Base-by-base conservation (phyloP, 2,329 filamentous ascomycete genomes). In the Penicillium sp. region DNA sequence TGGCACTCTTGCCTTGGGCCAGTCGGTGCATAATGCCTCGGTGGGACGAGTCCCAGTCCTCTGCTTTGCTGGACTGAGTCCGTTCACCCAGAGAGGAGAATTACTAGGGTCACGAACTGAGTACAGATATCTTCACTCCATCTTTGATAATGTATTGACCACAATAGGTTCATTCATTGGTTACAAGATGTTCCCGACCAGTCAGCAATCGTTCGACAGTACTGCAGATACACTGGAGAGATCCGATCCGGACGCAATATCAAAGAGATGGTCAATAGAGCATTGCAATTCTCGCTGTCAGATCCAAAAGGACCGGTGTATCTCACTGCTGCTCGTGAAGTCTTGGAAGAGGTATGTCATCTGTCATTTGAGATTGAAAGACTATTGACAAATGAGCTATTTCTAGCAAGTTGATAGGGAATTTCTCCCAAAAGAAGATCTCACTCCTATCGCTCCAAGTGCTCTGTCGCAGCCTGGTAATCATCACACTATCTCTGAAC, bases 181-280 rank as follows among this genome's bases (percentile, higher is more conserved):
- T 79, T 87, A 15, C 84, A 89, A 55, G 82, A 89, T 59, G 79
- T 86, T 4, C 84, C 81, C 0, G 83, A 89, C 54, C 85, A 89
- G 59, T 82, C 80, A 54, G 74, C 78, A 44, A 86, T 94, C 46
- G 69, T 93, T 1, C 70, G 76, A 0, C 87, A 92, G 65, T 94
- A 93, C 64, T 92, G 87, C 62, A 75, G 86, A 13, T 94, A 89
- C 56, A 70, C 79, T 0, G 85, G 73, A 3, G 86, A 93, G 67
- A 80, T 93, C 62, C 88, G 87, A 68, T 82, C 81, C 3, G 85
- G 84, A 7, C 74, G 75, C 51, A 93, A 92, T 54, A 78, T 92
- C 45, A 90, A 92, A 70, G 85, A 90, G 64, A 80, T 92, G 68
- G 83, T 93, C 38, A 85, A 85, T 56, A 79, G 86, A 4, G 86